Evolutionary conservation across 768 basidiomycete species (phyloP), one percentile per base, ranked within the genome.

Genomic region (Tylopilus felleus): DNA sequence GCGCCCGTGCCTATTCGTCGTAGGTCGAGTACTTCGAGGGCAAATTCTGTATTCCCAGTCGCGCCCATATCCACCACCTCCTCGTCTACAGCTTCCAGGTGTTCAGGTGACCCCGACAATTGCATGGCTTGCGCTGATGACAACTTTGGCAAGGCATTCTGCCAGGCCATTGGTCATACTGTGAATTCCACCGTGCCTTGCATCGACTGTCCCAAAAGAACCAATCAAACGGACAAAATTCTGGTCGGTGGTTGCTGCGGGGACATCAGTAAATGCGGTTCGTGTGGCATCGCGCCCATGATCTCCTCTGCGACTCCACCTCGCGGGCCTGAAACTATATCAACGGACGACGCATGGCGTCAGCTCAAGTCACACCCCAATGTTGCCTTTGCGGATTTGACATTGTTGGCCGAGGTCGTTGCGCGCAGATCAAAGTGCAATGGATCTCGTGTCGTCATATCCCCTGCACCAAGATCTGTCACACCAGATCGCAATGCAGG

Each of bases 281-380:
- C 61, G 17, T 72, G 69, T 47, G 69, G 69, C 13, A 71, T 71
- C 25, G 69, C 69, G 23, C 69, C 69, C 27, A 60, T 62, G 25
- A 62, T 61, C 31, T 57, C 67, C 25, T 60, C 68, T 49, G 59
- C 63, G n/a, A 55, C 56, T 13, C 39, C 50, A 7, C 47, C 53
- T 35, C 60, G 61, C 31, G 49, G 62, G 38, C 52, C 70, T 22
- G 82, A 85, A 50, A 84, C 80, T 8, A 86, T 93, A 33, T 81
- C 90, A 19, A 90, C 88, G 52, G 86, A 86, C 65, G 83, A 85
- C 52, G 91, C 91, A 8, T 94, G 92, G 89, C 81, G 80, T 27
- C 84, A 84, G 59, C 76, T 95, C 57, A 93, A 93, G 71, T 82
- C 84, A 12, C 93, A 96, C 70, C 93, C 93, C 2, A 94, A 93